Evolutionary conservation across 1,139 yeast species (phyloP).

Genomic region (Diutina rugosa): DNA sequence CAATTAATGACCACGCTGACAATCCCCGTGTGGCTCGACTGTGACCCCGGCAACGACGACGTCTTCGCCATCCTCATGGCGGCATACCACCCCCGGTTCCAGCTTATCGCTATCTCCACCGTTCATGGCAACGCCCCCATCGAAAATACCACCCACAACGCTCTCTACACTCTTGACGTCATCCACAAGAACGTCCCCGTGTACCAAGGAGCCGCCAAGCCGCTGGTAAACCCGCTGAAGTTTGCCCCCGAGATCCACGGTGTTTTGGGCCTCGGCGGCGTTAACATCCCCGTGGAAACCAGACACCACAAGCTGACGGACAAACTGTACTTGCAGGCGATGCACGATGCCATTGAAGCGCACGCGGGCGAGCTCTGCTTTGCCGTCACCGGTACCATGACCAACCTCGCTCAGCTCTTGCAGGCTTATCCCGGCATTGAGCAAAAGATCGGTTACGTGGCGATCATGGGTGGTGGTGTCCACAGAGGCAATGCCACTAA

Average conservation of each 20-base stretch:
- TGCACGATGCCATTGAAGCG: constrained; percentile 33
- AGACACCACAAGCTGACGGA: constrained; percentile 17
- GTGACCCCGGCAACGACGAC: constrained; percentile 91
- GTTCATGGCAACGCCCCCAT: constrained; percentile 74
- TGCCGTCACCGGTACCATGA: constrained; percentile 61
- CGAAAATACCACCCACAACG: constrained; percentile 53
- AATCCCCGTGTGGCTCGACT: constrained; percentile 77
- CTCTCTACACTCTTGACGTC: constrained; percentile 52
- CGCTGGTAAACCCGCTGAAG: constrained; percentile 36
- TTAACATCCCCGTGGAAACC: constrained; percentile 14
- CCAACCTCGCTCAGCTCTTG: constrained; percentile 51
- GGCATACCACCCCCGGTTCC: constrained; percentile 42
- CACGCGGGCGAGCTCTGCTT: constrained; percentile 37
- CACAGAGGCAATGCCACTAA: constrained; percentile 30
- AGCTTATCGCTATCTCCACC: constrained; percentile 65
- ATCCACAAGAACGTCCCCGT: constrained; percentile 40
- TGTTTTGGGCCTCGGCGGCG: constrained; percentile 59
- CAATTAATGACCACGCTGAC: background rate
- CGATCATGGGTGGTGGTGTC: constrained; percentile 74
- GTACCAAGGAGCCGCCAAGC: constrained; percentile 49
- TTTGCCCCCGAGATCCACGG: constrained; percentile 66
- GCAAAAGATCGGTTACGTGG: constrained; percentile 31
- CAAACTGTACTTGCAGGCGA: constrained; percentile 40
- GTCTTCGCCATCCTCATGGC: constrained; percentile 64
- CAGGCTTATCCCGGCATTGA: constrained; percentile 37